Evolutionary conservation across 805 yeast species (phyloP), one percentile per base, ranked within the genome.

Genomic region (Ascoidea tarda): DNA sequence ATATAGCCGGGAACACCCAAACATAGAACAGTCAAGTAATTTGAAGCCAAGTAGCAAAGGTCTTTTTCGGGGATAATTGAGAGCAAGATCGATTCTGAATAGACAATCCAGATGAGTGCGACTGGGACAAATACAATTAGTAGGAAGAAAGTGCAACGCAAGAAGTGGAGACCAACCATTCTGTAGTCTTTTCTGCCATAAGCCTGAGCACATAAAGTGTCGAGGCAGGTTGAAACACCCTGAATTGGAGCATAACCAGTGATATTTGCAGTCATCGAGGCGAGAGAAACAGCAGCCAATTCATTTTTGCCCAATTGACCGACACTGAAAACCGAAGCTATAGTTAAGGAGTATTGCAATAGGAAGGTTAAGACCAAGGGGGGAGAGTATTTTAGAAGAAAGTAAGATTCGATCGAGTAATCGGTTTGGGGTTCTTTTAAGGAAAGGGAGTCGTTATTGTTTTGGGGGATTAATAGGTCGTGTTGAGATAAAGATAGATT

Each of bases 151-250:
- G 81, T 76, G 67, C 91, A 85, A 60, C 87, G 70, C 59, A 82
- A 75, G 58, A 82, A 78, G 53, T 84, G 78, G 21, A 83, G 66
- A 0, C 93, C 93, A 21, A 85, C 91, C 54, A 75, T 60, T 57
- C 75, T 76, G 62, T 70, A 76, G 58, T 83, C 84, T 51, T 75
- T 74, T 33, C 87, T 77, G 21, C 93, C 91, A 61, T 71, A 84
- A 1, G 90, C 84, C 64, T 85, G 91, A 1, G 90, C 84, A 63
- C 90, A 79, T 44, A 85, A 71, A 0, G 91, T 85, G 60, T 84
- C 91, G 52, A 85, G 71, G 53, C 88, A 79, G 0, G 93, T 84
- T n/a, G 88, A 79, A 2, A 84, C 74, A 10, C 91, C 93, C 59
- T 84, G 85, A 58, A 85, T 81, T 8, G 84, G 74, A 45, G 88